A percentile compares a stretch with the other conserved stretches of the same genome.
Conservation (phyloP, 352 stramenopile genomes). For the Phytopythium chamaehyphon region DNA sequence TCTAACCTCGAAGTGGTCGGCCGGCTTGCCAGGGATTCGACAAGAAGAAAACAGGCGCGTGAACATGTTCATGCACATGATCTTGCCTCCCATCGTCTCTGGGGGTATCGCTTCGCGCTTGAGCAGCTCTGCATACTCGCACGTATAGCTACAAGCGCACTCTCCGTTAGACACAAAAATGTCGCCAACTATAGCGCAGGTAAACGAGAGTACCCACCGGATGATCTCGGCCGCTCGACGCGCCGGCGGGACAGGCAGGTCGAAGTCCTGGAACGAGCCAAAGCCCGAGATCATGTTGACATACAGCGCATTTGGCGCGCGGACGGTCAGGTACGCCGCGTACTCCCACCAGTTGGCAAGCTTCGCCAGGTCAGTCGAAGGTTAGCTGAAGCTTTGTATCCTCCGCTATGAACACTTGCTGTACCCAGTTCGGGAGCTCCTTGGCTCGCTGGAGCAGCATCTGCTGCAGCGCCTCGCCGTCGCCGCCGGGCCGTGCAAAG, state of each 20-base stretch:
- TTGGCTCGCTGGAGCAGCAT: constrained; percentile 45
- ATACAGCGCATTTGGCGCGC: constrained; percentile 84
- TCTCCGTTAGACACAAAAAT: constrained; percentile 17
- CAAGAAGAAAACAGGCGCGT: constrained; percentile 88
- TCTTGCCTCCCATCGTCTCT: constrained; percentile 86
- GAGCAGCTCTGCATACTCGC: constrained; percentile 86
- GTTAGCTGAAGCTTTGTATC: not conserved
- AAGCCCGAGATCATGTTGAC: constrained; percentile 96
- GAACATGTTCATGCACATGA: constrained; percentile 90
- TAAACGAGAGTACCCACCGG: constrained; percentile 12
- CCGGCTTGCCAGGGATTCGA: constrained; percentile 68
- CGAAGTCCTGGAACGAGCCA: constrained; percentile 90
- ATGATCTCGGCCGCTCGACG: constrained; percentile 58
- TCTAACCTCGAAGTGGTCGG: constrained; percentile 41
- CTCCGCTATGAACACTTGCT: not conserved
- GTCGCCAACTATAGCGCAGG: constrained; percentile 11
- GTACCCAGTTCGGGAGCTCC: constrained; percentile 53
- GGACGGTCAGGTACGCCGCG: constrained; percentile 68
- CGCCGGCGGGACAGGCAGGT: constrained; percentile 50
- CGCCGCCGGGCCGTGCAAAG: constrained; percentile 39
- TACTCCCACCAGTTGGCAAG: constrained; percentile 93
- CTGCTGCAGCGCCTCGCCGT: constrained; percentile 42
- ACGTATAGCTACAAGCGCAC: constrained; percentile 46
- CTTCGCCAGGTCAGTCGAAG: constrained; percentile 19
- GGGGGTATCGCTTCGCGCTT: constrained; percentile 72